Evolutionary conservation across 1,284 basidiomycete genomes (phyloP).

Genomic region (Ustilago shanxiensis): DNA sequence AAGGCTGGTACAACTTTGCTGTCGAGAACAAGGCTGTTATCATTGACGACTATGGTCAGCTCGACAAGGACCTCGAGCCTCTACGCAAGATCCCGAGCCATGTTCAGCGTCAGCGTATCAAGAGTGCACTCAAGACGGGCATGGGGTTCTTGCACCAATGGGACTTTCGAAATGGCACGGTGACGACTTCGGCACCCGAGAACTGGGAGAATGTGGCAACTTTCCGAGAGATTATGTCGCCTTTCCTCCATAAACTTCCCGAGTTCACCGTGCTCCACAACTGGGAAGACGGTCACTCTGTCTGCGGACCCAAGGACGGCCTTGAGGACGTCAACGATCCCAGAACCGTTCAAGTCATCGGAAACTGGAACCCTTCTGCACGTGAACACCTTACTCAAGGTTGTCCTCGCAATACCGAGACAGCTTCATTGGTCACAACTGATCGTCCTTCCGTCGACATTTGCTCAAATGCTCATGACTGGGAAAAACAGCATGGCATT

Average conservation of each 20-base stretch:
- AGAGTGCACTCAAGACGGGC: slow-evolving; percentile 9
- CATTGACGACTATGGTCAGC: slow-evolving; percentile 37
- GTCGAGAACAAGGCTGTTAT: slow-evolving; percentile 20
- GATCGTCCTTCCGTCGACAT: slow-evolving; percentile 35
- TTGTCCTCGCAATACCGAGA: slow-evolving; percentile 19
- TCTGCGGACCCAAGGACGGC: slow-evolving; percentile 23
- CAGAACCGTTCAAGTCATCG: neutral
- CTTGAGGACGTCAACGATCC: slow-evolving; percentile 15
- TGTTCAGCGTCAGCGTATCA: slow-evolving; percentile 23
- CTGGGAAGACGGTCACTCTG: slow-evolving; percentile 26
- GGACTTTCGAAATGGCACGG: slow-evolving; percentile 26
- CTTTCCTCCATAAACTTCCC: slow-evolving; percentile 29
- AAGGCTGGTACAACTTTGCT: slow-evolving; percentile 26
- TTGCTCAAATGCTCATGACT: slow-evolving; percentile 22
- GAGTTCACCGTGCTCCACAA: slow-evolving; percentile 28
- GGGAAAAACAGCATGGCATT: slow-evolving; percentile 22
- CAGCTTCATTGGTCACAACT: slow-evolving; percentile 9
- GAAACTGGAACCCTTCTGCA: slow-evolving; percentile 4
- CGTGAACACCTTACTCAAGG: slow-evolving; percentile 7
- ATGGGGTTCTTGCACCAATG: slow-evolving; percentile 15
- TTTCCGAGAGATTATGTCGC: slow-evolving; percentile 19
- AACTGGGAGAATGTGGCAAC: neutral
- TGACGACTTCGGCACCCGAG: slow-evolving; percentile 5
- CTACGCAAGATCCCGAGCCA: slow-evolving; percentile 16
- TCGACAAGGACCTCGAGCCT: slow-evolving; percentile 28